Base-by-base conservation (phyloP, 106 monocot species). In the Gastrodia elata region DNA sequence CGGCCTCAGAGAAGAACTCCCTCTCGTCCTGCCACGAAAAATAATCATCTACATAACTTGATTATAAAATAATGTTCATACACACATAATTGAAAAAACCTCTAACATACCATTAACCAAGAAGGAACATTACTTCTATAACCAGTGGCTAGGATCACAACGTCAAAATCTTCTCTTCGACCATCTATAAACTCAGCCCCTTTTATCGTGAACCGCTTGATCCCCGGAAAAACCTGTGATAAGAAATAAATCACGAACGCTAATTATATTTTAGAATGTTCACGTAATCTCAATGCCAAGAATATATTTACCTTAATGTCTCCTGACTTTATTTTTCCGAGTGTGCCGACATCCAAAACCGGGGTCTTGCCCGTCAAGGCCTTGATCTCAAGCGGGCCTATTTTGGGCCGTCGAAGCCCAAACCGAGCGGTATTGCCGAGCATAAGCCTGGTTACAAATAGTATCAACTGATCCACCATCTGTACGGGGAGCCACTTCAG, bases 1-100 rank as follows among this genome's bases (percentile, higher is more conserved):
- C 84, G 44, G 80, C 81, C 78, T 87, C 82, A 3, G 94, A 94
- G 82, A 94, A 94, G 18, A 94, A 85, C 72, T 88, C 86, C 70
- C 64, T 81, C 48, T 91, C 94, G n/a, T n/a, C n/a, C 94, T 91
- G 75, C 38, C 36, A 74, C 38, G 16, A 35, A 34, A 64, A 72
- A 41, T 25, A 8, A 43, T 42, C 42, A 61, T 61, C 11, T 0
- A 32, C 28, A 32, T 28, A 28, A 32, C 28, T 52, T 52, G 22
- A n/a, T 22, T 22, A 46, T 46, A 46, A 46, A 46, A 11, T 8
- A 0, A 14, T 46, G 10, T 46, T 46, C 13, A 46, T 15, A 46
- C 16, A 46, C 18, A 46, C 18, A 46, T 46, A n/a, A 13, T 43
- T 43, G 43, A 13, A 32, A 20, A 7, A 68, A 38, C 4, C 14